A percentile compares a stretch with the other conserved stretches of the same genome.
Evolutionary conservation across 495 filamentous ascomycete species (phyloP).

Genomic region (Neurospora sp.): DNA sequence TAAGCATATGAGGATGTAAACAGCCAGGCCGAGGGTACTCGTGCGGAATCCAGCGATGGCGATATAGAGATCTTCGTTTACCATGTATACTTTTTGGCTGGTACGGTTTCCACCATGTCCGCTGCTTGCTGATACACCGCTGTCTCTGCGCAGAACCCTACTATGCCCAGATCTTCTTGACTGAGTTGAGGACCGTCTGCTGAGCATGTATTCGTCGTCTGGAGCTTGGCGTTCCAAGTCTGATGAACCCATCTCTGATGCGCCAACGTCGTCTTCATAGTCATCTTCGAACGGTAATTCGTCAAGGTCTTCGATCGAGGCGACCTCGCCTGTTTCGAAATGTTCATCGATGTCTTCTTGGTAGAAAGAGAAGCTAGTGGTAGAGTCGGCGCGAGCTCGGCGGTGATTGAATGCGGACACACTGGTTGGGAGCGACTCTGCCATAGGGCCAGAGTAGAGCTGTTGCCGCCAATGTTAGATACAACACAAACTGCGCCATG

Average conservation of each 20-base stretch:
- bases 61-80: conserved; percentile 85
- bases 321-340: conserved; percentile 1
- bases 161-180: conserved; percentile 55
- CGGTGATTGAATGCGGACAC: conserved; percentile 80
- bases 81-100: conserved; percentile 86
- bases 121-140: conserved; percentile 49
- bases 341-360: conserved; percentile 50
- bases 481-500: neutral
- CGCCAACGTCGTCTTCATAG: conserved; percentile 25
- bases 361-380: conserved; percentile 83
- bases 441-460: conserved; percentile 89
- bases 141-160: conserved; percentile 57
- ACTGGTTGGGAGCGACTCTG: conserved; percentile 89
- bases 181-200: conserved; percentile 31
- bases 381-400: conserved; percentile 66
- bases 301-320: conserved; percentile 21
- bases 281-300: conserved; percentile 34
- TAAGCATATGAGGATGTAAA: conserved; percentile 60
- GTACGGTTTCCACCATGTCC: conserved; percentile 47
- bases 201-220: conserved; percentile 29
- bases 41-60: conserved; percentile 87
- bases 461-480: conserved; percentile 28
- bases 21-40: conserved; percentile 49
- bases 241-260: conserved; percentile 31
- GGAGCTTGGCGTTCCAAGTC: conserved; percentile 30